phyloP scores from a whole-genome alignment of 129 eudicot species.

The Tagetes erecta region DNA sequence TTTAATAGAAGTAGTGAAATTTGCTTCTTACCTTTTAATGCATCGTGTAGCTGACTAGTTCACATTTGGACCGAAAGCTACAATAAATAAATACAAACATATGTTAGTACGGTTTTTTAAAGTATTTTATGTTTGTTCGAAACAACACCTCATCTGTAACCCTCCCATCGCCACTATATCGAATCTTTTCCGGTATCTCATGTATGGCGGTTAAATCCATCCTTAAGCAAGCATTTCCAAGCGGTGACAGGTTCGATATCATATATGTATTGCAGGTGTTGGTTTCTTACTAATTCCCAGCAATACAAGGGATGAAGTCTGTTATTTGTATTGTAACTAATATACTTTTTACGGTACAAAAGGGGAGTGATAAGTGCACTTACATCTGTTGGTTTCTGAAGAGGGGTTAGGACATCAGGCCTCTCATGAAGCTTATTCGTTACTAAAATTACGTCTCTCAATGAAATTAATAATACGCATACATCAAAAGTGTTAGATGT shows the following conservation, averaged over 20 bases:
- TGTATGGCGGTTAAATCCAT: conserved; percentile 82
- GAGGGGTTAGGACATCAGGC: conserved; percentile 70
- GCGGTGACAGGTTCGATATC: conserved; percentile 48
- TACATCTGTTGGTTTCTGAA: conserved; percentile 76
- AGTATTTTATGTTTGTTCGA: background rate
- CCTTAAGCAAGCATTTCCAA: conserved; percentile 83
- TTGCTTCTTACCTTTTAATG: conserved; percentile 63
- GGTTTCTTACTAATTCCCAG: conserved; percentile 53
- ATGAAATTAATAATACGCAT: too few species aligned
- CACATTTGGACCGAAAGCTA: conserved; percentile 60
- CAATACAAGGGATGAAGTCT: conserved; percentile 70
- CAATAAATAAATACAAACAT: background rate
- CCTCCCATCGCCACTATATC: conserved; percentile 82
- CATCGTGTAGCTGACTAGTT: conserved; percentile 74
- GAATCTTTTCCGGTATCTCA: conserved; percentile 62
- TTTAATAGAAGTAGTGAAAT: conserved; percentile 61
- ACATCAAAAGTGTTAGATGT: too few species aligned
- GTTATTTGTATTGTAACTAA: conserved; percentile 1
- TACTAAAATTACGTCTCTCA: too few species aligned
- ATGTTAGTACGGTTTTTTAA: background rate
- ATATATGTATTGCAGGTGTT: background rate
- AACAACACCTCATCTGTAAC: conserved; percentile 67
- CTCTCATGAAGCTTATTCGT: conserved; percentile 43
- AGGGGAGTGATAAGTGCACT: conserved; percentile 11
- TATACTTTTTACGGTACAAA: too few species aligned